Evolutionary conservation across 345 rosid species (phyloP), one percentile per base, ranked within the genome.

Genomic region (Excoecaria cochinchinensis): DNA sequence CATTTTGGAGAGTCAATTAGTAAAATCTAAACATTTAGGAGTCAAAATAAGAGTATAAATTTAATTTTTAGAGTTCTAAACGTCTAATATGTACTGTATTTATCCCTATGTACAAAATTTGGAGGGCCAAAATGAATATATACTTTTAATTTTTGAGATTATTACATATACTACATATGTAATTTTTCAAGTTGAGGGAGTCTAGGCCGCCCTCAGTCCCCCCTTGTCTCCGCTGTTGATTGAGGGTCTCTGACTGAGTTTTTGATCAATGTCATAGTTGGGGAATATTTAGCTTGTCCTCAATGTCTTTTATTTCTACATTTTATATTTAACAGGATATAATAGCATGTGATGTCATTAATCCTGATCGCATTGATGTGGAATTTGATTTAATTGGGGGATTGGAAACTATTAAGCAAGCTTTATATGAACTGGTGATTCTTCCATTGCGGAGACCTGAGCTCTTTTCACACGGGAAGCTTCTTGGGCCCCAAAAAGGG

Each of bases 401-500:
- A 47, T 75, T 95, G 80, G 97, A 91, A 67, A 31, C 90, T 39
- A 91, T 90, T 63, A 95, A 95, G 83, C 84, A 87, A 79, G 86
- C 93, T 79, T 84, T 95, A 67, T 90, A 87, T 70, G 99, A 95
- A 85, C 85, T 95, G 71, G 98, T 93, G 74, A 95, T 95, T 76
- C 90, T 95, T 70, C 98, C 99, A 0, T 77, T 95, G 46, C 83
- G 85, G 74, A 91, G 98, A 70, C 99, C 99, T 60, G 97, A 93
- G 62, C 88, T 95, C 75, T 95, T 95, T 80, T 87, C 93, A 42
- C 81, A 87, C 73, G 98, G 98, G 70, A 95, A 93, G 85, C 95
- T 95, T 61, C 98, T 95, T 70, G 92, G 98, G 16, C 98, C 97
- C n/a, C 98, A 91, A 59, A 95, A 93, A 78, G 99, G 99, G 58